Base-by-base conservation (phyloP, 495 filamentous ascomycete genomes). In the Astrothelium macrocarpum region DNA sequence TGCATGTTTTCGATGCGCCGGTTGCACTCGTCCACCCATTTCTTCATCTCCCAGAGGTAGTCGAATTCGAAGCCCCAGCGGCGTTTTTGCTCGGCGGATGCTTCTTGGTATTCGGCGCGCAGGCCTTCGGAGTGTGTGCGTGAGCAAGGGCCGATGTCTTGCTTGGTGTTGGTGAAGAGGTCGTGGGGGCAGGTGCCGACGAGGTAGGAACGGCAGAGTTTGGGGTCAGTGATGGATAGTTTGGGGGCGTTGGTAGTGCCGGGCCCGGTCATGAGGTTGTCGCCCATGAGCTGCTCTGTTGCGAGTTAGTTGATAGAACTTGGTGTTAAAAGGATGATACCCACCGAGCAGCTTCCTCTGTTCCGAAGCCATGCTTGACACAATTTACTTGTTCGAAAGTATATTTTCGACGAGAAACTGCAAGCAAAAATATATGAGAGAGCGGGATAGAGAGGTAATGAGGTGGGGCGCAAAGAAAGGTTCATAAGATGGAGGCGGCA, bases 161-260 rank as follows among this genome's bases (percentile, higher is more conserved):
- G 90, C 77, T 96, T 97, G 45, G 94, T 99, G 78, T 99, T 99
- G 65, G 92, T 97, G 84, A 99, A 99, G 72, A 97, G 91, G 78
- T 99, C 94, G 79, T 97, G 93, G 4, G 94, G 94, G 74, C 94
- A 99, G 45, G 89, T 95, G 67, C 94, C 94, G 65, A 84, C 90
- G 60, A 99, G 83, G 77, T 91, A 97, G 63, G 91, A 96, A 61
- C 91, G 90, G 79, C 94, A 99, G 67, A 96, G 89, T 78, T 95
- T 96, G 36, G 88, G 80, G 76, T 99, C 95, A 56, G 89, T 94
- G 67, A 97, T 87, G 53, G 88, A 85, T 71, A 96, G 83, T 75
- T 94, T 87, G 11, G 89, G 79, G 59, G 86, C 81, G 76, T 87
- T 86, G 53, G 87, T 85, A 32, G 85, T 79, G 61, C 87, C 82